Evolutionary conservation across 23 red algal species (phyloP).

Genomic region (Cyanidioschyzon merolae): DNA sequence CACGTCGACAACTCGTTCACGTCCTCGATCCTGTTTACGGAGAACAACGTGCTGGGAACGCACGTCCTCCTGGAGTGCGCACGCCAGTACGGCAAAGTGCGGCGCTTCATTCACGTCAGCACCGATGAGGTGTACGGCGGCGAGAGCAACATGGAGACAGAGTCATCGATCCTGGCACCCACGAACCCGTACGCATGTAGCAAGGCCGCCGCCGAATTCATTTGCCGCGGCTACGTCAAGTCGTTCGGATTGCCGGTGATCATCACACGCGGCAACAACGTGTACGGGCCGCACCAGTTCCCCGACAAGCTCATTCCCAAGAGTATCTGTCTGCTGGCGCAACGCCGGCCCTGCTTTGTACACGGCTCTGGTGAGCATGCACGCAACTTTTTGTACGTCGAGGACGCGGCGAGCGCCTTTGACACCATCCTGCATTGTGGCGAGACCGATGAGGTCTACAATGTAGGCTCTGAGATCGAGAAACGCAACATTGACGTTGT

Average conservation of each 20-base stretch:
- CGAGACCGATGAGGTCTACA: slow-evolving; percentile 77
- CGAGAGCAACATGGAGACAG: slow-evolving; percentile 62
- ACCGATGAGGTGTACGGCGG: slow-evolving; percentile 99
- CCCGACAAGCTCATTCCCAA: slow-evolving; percentile 98
- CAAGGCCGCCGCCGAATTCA: slow-evolving; percentile 90
- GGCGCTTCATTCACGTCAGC: slow-evolving; percentile 81
- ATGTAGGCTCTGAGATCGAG: slow-evolving; percentile 78
- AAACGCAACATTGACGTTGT: slow-evolving; percentile 70
- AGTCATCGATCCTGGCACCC: slow-evolving; percentile 67
- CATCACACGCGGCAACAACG: slow-evolving; percentile 90
- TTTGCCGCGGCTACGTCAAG: slow-evolving; percentile 70
- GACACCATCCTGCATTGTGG: slow-evolving; percentile 71
- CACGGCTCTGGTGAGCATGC: slow-evolving; percentile 74
- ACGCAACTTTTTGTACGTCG: slow-evolving; percentile 71
- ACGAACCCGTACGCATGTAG: slow-evolving; percentile 95
- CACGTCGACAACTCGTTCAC: slow-evolving; percentile 93
- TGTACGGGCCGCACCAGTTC: slow-evolving; percentile 89
- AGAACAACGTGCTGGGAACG: slow-evolving; percentile 92
- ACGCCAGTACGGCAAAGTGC: slow-evolving; percentile 49
- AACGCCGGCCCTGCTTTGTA: slow-evolving; percentile 40
- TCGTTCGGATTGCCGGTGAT: slow-evolving; percentile 86
- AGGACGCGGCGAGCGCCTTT: slow-evolving; percentile 79
- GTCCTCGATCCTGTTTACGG: slow-evolving; percentile 70
- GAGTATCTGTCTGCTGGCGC: slow-evolving; percentile 44
- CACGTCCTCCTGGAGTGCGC: slow-evolving; percentile 74